phyloP scores from a whole-genome alignment of 2,329 filamentous ascomycete genomes.

The Diaporthe sp. region DNA sequence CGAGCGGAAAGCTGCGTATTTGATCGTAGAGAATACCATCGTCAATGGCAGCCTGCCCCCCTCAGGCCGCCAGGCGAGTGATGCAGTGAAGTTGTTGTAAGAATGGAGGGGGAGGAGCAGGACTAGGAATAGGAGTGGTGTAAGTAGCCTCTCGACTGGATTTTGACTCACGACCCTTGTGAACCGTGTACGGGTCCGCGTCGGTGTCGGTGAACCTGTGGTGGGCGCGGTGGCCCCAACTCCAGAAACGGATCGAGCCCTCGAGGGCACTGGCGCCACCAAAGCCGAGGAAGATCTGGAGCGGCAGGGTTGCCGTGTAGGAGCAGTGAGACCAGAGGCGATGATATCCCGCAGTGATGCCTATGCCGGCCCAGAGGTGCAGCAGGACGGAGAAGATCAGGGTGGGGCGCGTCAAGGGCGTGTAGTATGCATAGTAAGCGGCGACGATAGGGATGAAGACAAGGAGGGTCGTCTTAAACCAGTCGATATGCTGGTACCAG shows the following conservation, averaged over 20 bases:
- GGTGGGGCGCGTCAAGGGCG: slow-evolving; percentile 31
- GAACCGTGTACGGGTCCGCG: slow-evolving; percentile 91
- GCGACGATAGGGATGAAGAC: slow-evolving; percentile 33
- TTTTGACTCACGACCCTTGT: slow-evolving; percentile 73
- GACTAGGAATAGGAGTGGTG: not conserved
- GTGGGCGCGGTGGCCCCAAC: slow-evolving; percentile 85
- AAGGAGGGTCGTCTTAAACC: slow-evolving; percentile 35
- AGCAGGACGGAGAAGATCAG: slow-evolving; percentile 71
- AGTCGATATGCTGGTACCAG: slow-evolving; percentile 37
- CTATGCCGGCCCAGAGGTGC: slow-evolving; percentile 87
- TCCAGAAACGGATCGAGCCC: slow-evolving; percentile 92
- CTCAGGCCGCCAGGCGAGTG: not conserved
- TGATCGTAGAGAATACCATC: not conserved
- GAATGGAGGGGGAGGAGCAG: not conserved
- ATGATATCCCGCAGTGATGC: slow-evolving; percentile 85
- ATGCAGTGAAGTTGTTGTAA: not conserved
- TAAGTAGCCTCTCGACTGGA: not conserved
- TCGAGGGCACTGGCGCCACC: slow-evolving; percentile 87
- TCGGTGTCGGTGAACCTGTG: slow-evolving; percentile 94
- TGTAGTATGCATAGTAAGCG: slow-evolving; percentile 15
- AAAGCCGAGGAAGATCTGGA: slow-evolving; percentile 86
- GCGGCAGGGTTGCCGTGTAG: slow-evolving; percentile 82
- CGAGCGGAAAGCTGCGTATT: not conserved
- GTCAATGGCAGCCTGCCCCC: not conserved
- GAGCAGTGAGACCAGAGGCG: slow-evolving; percentile 89